Conservation (phyloP, 202 grass and related monocot genomes). For the Digitaria exilis region DNA sequence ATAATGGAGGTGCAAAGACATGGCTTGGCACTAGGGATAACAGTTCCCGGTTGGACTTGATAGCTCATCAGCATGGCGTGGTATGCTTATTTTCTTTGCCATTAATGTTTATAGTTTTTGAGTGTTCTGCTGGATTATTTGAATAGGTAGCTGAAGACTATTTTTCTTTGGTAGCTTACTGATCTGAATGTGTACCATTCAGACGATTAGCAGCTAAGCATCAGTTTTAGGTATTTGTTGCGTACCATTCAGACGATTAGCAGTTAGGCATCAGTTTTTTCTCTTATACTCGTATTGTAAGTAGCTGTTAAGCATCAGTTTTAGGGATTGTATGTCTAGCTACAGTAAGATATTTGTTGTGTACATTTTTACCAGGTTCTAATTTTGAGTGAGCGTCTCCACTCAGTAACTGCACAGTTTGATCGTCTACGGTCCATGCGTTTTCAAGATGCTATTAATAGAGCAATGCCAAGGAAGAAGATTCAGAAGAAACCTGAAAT, state of each 20-base stretch:
- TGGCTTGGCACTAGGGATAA: constrained; percentile 69
- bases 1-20: constrained; percentile 56
- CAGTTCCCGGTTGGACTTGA: constrained; percentile 73
- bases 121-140: not conserved
- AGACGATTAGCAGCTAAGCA: too few relatives aligned
- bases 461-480: constrained; percentile 85
- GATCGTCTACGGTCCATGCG: constrained; percentile 77
- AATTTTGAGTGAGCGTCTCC: constrained; percentile 86
- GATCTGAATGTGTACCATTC: not conserved
- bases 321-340: constrained; percentile 13
- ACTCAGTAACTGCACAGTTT: constrained; percentile 83
- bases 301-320: constrained; percentile 5
- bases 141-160: not conserved
- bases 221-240: too few relatives aligned
- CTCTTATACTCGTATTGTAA: not conserved
- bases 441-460: constrained; percentile 91
- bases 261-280: too few relatives aligned
- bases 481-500: constrained; percentile 59
- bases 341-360: constrained; percentile 6
- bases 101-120: not conserved
- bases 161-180: not conserved
- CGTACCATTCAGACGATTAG: too few relatives aligned
- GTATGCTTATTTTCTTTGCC: constrained; percentile 57
- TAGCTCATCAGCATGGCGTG: constrained; percentile 94
- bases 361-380: constrained; percentile 63